Conservation (phyloP, 1,139 yeast genomes). For the Blastobotrys apis region DNA sequence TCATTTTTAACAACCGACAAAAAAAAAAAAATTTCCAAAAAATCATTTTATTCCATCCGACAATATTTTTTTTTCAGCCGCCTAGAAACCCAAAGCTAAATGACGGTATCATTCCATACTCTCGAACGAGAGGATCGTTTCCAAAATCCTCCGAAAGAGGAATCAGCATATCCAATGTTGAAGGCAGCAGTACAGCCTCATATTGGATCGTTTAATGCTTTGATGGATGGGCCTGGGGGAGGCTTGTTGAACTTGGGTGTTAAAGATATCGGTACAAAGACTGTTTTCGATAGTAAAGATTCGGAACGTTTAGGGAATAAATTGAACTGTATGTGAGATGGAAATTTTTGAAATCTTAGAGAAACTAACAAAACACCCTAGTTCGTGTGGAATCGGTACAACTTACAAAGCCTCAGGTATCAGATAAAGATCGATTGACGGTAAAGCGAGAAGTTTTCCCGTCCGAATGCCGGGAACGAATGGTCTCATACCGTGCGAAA, state of each 20-base stretch:
- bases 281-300: conserved; percentile 77
- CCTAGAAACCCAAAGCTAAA: conserved; percentile 10
- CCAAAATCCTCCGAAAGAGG: conserved; percentile 83
- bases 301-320: conserved; percentile 75
- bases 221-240: conserved; percentile 72
- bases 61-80: not conserved
- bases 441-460: conserved; percentile 82
- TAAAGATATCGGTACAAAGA: conserved; percentile 80
- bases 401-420: conserved; percentile 74
- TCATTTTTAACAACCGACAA: not conserved
- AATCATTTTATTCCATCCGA: not conserved
- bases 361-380: conserved; percentile 4
- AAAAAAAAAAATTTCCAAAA: not conserved
- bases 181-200: conserved; percentile 92
- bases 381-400: conserved; percentile 85
- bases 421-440: conserved; percentile 71
- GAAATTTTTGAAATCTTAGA: not conserved
- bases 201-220: conserved; percentile 91
- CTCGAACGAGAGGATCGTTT: conserved; percentile 83
- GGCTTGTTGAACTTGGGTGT: conserved; percentile 84
- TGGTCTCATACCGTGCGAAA: conserved; percentile 44
- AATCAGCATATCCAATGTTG: conserved; percentile 74
- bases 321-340: conserved; percentile 39
- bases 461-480: conserved; percentile 79
- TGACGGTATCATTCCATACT: conserved; percentile 61